These are phyloP conservation scores for Erodium texanum DNA, from an alignment of 441 rosid genomes.

Conservation along the genomic window DNA sequence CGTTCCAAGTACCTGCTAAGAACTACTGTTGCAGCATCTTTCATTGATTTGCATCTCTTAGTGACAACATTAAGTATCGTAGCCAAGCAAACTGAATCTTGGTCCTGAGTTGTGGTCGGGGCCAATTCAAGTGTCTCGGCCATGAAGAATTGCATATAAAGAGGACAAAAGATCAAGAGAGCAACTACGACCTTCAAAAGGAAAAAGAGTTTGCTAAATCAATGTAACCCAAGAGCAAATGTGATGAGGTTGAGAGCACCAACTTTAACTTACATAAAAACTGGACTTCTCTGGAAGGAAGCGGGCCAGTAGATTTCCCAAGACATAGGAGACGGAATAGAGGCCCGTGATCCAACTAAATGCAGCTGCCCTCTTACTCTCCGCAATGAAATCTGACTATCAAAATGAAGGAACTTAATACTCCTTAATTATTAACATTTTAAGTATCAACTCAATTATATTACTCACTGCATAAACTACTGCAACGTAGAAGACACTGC, in stretches of 20 bases:
- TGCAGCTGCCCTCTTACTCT: conserved; percentile 35
- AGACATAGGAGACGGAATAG: conserved; percentile 41
- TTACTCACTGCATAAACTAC: conserved; percentile 45
- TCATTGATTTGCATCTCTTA: conserved; percentile 35
- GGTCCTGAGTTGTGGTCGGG: conserved; percentile 24
- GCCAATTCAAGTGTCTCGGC: conserved; percentile 29
- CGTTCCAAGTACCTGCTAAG: conserved; percentile 30
- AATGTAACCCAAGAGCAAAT: neutral
- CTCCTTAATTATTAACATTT: too few species aligned
- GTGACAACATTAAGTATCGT: conserved; percentile 21
- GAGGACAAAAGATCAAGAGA: conserved; percentile 33
- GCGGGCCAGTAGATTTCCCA: conserved; percentile 43
- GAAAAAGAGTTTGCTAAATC: neutral
- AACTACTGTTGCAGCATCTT: conserved; percentile 37
- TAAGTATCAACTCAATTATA: too few species aligned
- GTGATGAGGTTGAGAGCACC: neutral
- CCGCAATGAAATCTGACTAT: conserved; percentile 40
- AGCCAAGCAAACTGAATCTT: conserved; percentile 20
- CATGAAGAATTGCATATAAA: conserved; percentile 40
- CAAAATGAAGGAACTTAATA: conserved; percentile 12
- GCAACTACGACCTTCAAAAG: conserved; percentile 35
- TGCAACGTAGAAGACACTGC: conserved; percentile 51
- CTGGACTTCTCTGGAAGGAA: conserved; percentile 43
- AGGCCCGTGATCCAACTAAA: conserved; percentile 56
- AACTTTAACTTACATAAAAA: conserved; percentile 32